Base-by-base conservation (phyloP, 192 early-diverging fungal species). In the Backusella parvicylindrica region DNA sequence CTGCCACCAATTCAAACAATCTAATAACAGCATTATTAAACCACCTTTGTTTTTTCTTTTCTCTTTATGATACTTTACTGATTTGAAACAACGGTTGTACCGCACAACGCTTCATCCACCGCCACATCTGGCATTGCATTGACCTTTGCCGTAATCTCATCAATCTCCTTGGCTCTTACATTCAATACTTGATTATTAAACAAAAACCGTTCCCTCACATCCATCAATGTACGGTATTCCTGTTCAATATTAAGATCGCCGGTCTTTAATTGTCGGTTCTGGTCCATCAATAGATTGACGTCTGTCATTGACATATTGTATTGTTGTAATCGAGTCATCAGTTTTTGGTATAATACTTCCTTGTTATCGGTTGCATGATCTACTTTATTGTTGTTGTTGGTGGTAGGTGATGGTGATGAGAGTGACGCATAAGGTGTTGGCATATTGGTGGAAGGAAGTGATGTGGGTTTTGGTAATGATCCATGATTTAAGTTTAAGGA, bases 1-100 rank as follows among this genome's bases (percentile, higher is more conserved):
- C 95, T 28, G 92, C 95, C 2, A 96, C 91, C 78, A 95, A 75
- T 18, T 96, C 93, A 73, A 95, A 92, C 50, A 98, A 85, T 69
- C 94, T 97, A 47, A 4, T 41, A 64, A 12, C 13, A 21, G 18
- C 5, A 36, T n/a, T 35, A 1, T 32, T 2, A 23, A 30, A 4
- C 11, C 53, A 72, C n/a, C n/a, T n/a, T n/a, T n/a, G n/a, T n/a
- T n/a, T n/a, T n/a, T n/a, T n/a, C n/a, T n/a, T n/a, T n/a, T n/a
- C n/a, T n/a, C n/a, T n/a, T n/a, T n/a, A n/a, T n/a, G 33, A 11
- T 31, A 30, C 76, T 85, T 77, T 82, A 91, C 91, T 92, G 91
- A 56, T 91, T 92, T 41, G 91, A 85, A 9, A 93, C 91, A 31
- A 90, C 89, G 1, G 84, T 87, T 0, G 85, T 85, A n/a, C 86